Conservation (phyloP, 225 moss, liverwort and hornwort species). For the Polytrichum commune region DNA sequence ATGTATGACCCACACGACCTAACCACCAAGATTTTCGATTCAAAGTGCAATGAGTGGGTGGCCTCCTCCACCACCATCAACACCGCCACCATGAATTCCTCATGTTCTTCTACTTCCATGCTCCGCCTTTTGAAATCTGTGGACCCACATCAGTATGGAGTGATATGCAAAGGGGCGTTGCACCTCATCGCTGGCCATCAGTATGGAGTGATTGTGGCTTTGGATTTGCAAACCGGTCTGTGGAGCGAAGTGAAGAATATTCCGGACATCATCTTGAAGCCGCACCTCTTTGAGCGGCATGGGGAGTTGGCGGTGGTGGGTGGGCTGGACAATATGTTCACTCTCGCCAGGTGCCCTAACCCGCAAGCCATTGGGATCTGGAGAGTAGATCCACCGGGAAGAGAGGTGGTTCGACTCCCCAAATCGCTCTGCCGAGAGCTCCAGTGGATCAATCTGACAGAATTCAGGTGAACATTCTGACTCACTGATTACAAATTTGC, state of each 20-base stretch:
- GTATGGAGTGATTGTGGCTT: constrained; percentile 3
- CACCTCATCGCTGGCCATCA: background rate
- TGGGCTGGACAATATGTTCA: constrained; percentile 17
- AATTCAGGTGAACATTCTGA: constrained; percentile 4
- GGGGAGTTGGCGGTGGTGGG: constrained; percentile 12
- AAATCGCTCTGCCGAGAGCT: constrained; percentile 13
- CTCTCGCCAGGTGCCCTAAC: constrained; percentile 4
- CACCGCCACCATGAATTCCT: background rate
- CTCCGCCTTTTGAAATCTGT: background rate
- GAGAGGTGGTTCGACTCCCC: constrained; percentile 11
- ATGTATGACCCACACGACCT: background rate
- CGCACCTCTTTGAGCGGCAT: constrained; percentile 13
- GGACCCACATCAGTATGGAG: constrained; percentile 4
- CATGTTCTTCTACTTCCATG: background rate
- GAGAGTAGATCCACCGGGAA: constrained; percentile 5
- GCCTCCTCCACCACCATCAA: no score
- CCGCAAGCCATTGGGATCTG: constrained; percentile 21
- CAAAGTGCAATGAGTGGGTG: background rate
- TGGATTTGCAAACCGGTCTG: constrained; percentile 4
- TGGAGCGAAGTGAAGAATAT: constrained; percentile 10
- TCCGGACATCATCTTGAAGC: constrained; percentile 8
- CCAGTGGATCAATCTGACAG: constrained; percentile 11
- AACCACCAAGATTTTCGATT: constrained; percentile 9
- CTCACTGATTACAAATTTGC: no score
- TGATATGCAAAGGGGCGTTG: constrained; percentile 2